phyloP scores from a whole-genome alignment of 2,329 filamentous ascomycete species.

The Cordyceps militaris region DNA sequence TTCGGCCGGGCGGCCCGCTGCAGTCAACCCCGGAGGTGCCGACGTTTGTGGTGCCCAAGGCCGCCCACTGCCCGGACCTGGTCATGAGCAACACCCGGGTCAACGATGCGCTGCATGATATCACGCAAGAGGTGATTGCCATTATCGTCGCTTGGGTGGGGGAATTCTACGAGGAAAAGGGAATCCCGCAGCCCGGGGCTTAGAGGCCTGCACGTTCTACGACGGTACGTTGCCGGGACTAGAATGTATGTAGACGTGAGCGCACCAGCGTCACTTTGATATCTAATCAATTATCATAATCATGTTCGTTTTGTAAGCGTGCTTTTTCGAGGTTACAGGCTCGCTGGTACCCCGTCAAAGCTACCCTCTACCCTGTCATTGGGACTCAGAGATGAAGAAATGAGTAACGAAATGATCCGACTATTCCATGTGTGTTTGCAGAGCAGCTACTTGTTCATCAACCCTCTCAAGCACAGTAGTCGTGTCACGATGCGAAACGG shows the following conservation, averaged over 20 bases:
- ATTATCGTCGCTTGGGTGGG: slow-evolving; percentile 58
- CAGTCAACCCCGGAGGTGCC: slow-evolving; percentile 41
- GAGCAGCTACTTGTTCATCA: background rate
- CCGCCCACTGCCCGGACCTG: slow-evolving; percentile 52
- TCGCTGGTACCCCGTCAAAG: too few species aligned
- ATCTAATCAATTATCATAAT: too few species aligned
- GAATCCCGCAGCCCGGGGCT: slow-evolving; percentile 2
- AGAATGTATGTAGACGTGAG: too few species aligned
- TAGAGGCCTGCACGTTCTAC: too few species aligned
- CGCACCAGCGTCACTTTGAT: too few species aligned
- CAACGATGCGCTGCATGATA: slow-evolving; percentile 46
- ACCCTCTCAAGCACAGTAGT: background rate
- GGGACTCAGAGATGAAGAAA: background rate
- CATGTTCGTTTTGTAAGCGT: too few species aligned
- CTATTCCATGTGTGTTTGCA: background rate
- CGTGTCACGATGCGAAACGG: background rate
- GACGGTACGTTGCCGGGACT: too few species aligned
- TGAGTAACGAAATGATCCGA: background rate
- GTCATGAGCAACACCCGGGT: slow-evolving; percentile 59
- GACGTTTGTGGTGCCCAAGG: slow-evolving; percentile 28
- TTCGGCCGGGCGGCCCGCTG: slow-evolving; percentile 19
- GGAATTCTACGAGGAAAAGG: slow-evolving; percentile 37
- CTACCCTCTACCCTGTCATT: background rate
- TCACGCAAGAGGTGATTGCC: slow-evolving; percentile 46
- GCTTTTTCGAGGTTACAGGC: too few species aligned